Percentiles rank a stretch among this genome's conserved stretches.
phyloP scores from a whole-genome alignment of 805 yeast species.

The Ascoidea rubescens region DNA sequence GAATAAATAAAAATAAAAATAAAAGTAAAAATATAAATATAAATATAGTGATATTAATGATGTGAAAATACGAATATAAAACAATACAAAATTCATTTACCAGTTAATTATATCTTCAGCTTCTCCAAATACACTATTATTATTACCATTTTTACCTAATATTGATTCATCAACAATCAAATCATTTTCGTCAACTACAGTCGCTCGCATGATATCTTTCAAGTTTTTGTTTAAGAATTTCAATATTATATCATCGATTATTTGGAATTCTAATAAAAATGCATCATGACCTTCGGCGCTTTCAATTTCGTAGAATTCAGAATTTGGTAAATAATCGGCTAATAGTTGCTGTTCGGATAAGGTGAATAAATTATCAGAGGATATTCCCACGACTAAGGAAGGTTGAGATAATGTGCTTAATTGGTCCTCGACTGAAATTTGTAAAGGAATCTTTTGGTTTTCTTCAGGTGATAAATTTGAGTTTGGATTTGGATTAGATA shows the following conservation, averaged over 20 bases:
- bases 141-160: slow-evolving; percentile 11
- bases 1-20: background rate
- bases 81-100: slow-evolving; percentile 24
- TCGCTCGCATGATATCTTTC: slow-evolving; percentile 40
- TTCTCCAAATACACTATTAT: slow-evolving; percentile 77
- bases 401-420: slow-evolving; percentile 55
- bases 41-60: background rate
- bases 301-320: slow-evolving; percentile 54
- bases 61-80: background rate
- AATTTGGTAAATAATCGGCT: slow-evolving; percentile 60
- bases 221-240: slow-evolving; percentile 48
- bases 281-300: slow-evolving; percentile 99
- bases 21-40: background rate
- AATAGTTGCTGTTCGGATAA: slow-evolving; percentile 80
- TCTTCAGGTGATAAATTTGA: slow-evolving; percentile 20
- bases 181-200: slow-evolving; percentile 26
- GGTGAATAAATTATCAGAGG: slow-evolving; percentile 87
- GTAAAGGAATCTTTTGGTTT: slow-evolving; percentile 1
- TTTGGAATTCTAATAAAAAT: slow-evolving; percentile 75
- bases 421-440: slow-evolving; percentile 29
- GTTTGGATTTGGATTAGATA: slow-evolving; percentile 10
- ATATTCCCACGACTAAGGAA: slow-evolving; percentile 74
- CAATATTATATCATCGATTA: slow-evolving; percentile 57
- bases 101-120: slow-evolving; percentile 90
- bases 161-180: slow-evolving; percentile 26